Evolutionary conservation across 2,329 filamentous ascomycete species (phyloP), one percentile per base, ranked within the genome.

Genomic region (Penicillium sp.): DNA sequence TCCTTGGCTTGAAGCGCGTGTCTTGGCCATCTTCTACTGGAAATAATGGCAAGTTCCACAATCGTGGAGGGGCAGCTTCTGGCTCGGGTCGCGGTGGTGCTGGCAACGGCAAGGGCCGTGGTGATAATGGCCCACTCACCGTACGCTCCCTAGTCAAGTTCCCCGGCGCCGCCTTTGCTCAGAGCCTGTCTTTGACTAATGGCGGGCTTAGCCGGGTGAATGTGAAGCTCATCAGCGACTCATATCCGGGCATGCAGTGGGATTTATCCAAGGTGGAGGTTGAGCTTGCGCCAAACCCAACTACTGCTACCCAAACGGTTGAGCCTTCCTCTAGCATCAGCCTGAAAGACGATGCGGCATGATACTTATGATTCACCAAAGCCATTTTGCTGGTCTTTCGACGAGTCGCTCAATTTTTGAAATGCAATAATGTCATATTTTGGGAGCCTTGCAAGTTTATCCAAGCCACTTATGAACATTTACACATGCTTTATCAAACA

Each of bases 1-100:
- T 97, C 35, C 69, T 95, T 4, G 91, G 86, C 3, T 75, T 98
- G 53, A 97, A 95, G 77, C 77, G 93, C 28, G 80, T 93, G 0
- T 84, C 83, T 1, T 97, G 93, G 90, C 71, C 73, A 2, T 62
- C 71, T 5, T 52, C 54, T 11, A 59, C 62, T 27, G 62, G 55
- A 27, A 54, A 57, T 25, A 60, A 58, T n/a, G 49, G 50, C 18
- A 36, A 50, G 5, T 49, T 46, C 7, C 53, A 50, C 4, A 41
- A 39, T n/a, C 59, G 51, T 27, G 55, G 51, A 5, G 51, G 47
- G 47, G 32, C 40, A 5, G 48, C 46, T 26, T 46, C 43, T 33
- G 49, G 54, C 8, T 50, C 56, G 5, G 56, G 53, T 29, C 54
- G 51, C 3, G 48, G 46, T 29, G 44, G 50, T 8, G 27, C 42